These are phyloP conservation scores for Lichenothelia convexa DNA, from an alignment of 495 filamentous ascomycete species.

Conservation along the genomic window DNA sequence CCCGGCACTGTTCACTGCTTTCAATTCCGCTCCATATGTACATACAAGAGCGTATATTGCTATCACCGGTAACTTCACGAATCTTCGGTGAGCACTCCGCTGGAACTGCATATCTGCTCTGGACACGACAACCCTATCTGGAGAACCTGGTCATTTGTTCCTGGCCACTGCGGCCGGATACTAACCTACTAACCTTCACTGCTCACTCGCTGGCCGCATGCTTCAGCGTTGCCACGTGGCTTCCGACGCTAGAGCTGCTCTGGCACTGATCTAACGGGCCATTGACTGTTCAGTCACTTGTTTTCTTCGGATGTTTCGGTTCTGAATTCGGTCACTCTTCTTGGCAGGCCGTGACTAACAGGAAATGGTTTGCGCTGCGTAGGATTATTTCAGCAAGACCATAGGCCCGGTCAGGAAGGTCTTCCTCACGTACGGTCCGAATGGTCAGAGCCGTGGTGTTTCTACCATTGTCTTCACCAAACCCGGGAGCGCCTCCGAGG, in stretches of 20 bases:
- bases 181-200: slow-evolving; percentile 35
- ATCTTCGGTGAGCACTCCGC: too few species aligned
- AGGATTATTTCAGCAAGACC: slow-evolving; percentile 89
- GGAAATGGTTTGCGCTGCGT: slow-evolving; percentile 29
- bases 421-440: slow-evolving; percentile 78
- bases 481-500: slow-evolving; percentile 59
- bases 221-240: too few species aligned
- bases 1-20: too few species aligned
- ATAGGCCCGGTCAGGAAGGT: slow-evolving; percentile 79
- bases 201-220: slow-evolving; percentile 42
- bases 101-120: too few species aligned
- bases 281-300: background rate
- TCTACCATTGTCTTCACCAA: slow-evolving; percentile 65
- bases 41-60: too few species aligned
- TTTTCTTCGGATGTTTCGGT: too few species aligned
- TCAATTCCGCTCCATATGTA: too few species aligned
- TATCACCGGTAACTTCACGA: background rate
- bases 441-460: slow-evolving; percentile 76
- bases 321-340: too few species aligned
- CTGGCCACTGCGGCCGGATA: background rate
- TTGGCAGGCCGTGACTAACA: too few species aligned
- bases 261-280: background rate
- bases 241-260: too few species aligned
- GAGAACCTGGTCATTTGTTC: background rate
- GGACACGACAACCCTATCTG: too few species aligned